Conservation (phyloP, 129 eudicot genomes). For the Saussurea involucrata region DNA sequence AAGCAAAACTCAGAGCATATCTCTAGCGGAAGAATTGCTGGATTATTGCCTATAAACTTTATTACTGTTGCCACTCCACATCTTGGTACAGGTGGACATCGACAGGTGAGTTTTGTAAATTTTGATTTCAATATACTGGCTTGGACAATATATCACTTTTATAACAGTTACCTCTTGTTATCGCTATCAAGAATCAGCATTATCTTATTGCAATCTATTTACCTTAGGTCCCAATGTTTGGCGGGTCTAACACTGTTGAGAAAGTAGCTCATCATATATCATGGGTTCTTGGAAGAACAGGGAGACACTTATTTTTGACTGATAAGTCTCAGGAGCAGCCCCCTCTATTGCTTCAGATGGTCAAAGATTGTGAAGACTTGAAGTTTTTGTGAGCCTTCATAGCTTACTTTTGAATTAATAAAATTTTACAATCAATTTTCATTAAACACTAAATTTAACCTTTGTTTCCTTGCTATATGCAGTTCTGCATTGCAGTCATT, state of each 20-base stretch:
- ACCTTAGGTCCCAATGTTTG: constrained; percentile 70
- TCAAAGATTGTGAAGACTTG: constrained; percentile 55
- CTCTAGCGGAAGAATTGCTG: constrained; percentile 51
- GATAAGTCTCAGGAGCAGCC: constrained; percentile 64
- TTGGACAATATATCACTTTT: constrained; percentile 1
- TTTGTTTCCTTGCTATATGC: constrained; percentile 18
- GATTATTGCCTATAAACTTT: constrained; percentile 81
- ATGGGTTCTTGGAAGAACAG: constrained; percentile 87
- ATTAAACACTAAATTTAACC: neutral
- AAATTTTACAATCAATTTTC: neutral
- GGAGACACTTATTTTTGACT: constrained; percentile 71
- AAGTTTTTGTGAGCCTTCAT: constrained; percentile 64
- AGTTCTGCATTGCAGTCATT: constrained; percentile 90
- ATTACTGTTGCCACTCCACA: constrained; percentile 91
- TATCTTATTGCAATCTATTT: neutral
- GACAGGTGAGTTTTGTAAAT: constrained; percentile 51
- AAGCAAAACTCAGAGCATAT: constrained; percentile 22
- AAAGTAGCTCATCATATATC: constrained; percentile 60
- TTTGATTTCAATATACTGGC: neutral
- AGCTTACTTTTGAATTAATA: neutral
- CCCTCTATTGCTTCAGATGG: constrained; percentile 89
- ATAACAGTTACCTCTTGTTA: neutral
- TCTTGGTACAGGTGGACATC: constrained; percentile 88
- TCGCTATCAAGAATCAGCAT: neutral
- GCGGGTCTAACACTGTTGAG: constrained; percentile 67